phyloP scores from a whole-genome alignment of 2,329 filamentous ascomycete genomes.

The Purpureocillium lavendulum region DNA sequence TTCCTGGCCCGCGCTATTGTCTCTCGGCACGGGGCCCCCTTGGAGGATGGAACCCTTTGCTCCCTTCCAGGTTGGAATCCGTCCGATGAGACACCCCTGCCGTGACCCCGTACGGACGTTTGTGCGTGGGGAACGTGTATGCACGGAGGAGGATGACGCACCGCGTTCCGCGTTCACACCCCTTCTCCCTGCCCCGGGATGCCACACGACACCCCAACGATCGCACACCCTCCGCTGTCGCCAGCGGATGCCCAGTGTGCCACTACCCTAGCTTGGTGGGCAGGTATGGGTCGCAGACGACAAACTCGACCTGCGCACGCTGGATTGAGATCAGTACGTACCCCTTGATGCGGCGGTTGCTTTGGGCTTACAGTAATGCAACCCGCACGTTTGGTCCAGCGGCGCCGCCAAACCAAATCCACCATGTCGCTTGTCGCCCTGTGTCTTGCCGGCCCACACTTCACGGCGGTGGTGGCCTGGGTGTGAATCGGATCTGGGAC shows the following conservation, averaged over 20 bases:
- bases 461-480: slow-evolving; percentile 23
- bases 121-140: slow-evolving; percentile 4
- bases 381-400: slow-evolving; percentile 22
- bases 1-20: slow-evolving; percentile 10
- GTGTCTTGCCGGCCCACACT: slow-evolving; percentile 24
- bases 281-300: neutral
- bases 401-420: slow-evolving; percentile 9
- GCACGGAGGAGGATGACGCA: slow-evolving; percentile 16
- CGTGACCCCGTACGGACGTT: slow-evolving; percentile 13
- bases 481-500: slow-evolving; percentile 12
- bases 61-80: slow-evolving; percentile 17
- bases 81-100: slow-evolving; percentile 26
- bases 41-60: slow-evolving; percentile 7
- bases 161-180: neutral
- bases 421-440: slow-evolving; percentile 15
- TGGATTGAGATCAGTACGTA: neutral
- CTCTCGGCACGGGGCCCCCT: slow-evolving; percentile 11
- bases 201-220: neutral
- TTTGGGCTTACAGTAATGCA: slow-evolving; percentile 21
- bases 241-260: too few species aligned
- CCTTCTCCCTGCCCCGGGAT: neutral
- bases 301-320: neutral
- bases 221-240: neutral
- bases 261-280: slow-evolving; percentile 1
- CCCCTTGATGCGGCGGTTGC: slow-evolving; percentile 6